Evolutionary conservation across 805 yeast genomes (phyloP), one percentile per base, ranked within the genome.

Genomic region (Peterozyma xylosa): DNA sequence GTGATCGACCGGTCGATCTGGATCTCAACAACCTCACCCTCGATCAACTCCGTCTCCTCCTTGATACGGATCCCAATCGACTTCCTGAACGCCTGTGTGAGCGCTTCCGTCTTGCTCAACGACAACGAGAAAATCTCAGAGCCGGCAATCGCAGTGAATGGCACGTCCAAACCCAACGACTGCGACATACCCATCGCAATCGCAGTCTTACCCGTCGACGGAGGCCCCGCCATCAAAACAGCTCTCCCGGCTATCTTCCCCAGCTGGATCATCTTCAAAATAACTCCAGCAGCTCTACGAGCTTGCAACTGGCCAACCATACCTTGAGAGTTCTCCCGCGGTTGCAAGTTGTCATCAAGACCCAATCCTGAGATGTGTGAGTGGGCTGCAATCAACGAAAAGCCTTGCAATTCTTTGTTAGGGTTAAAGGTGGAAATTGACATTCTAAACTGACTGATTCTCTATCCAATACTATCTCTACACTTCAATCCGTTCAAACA

Each of bases 151-250:
- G 95, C 88, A 35, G 97, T 91, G 64, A 93, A 93, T 35, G 99
- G 99, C 47, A 93, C 97, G 50, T 82, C 88, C 11, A 68, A 56
- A 9, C 82, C 82, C 53, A 85, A 68, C 42, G 78, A 80, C 59
- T 84, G 90, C 2, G 89, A 74, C 35, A 85, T 71, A 14, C 97
- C 99, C 84, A 89, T 85, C 11, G 99, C 99, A 55, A 93, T 78
- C 34, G 99, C 99, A 3, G 99, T 93, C 64, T 93, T 93, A 64
- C 99, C 99, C 0, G 99, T 93, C 11, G 96, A 87, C 29, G 99
- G 99, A 10, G 98, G 98, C 35, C 99, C 99, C 0, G 99, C 98
- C 48, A 93, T 74, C 50, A 93, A 67, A 16, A 90, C 93, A 1
- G 98, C 97, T 53, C 97, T 78, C 27, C 99, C 99, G 17, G 98